These are phyloP conservation scores for Gaultheria prostrata DNA, from an alignment of 148 eudicot species.

Conservation along the genomic window DNA sequence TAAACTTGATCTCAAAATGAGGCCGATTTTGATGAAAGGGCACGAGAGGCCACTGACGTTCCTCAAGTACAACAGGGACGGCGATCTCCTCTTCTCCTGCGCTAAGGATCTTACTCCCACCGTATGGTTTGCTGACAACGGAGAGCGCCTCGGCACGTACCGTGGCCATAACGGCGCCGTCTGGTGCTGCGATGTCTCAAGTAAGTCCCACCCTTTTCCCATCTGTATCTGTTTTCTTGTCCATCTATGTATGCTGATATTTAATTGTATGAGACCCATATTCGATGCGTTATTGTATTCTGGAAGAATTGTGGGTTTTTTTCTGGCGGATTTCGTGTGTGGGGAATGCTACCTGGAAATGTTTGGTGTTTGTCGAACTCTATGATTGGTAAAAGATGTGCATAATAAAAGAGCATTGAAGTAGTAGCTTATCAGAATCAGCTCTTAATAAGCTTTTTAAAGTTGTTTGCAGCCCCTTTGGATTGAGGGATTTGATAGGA, in stretches of 20 bases:
- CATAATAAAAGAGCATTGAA: no score
- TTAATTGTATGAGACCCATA: neutral
- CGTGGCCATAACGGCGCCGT: conserved; percentile 97
- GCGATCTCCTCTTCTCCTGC: conserved; percentile 64
- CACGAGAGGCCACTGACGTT: conserved; percentile 95
- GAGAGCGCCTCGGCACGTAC: conserved; percentile 86
- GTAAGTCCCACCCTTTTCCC: conserved; percentile 24
- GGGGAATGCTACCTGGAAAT: neutral
- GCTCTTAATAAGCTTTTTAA: no score
- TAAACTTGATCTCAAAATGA: conserved; percentile 39
- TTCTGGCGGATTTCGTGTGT: neutral
- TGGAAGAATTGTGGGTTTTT: neutral
- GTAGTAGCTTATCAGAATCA: no score
- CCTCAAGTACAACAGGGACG: conserved; percentile 80
- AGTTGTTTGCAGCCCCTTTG: no score
- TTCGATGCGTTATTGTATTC: neutral
- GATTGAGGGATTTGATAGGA: no score
- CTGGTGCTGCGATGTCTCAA: conserved; percentile 84
- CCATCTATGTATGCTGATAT: neutral
- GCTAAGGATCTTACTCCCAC: conserved; percentile 70
- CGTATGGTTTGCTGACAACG: conserved; percentile 66
- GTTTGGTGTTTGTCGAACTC: neutral
- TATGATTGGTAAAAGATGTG: neutral
- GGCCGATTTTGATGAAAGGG: conserved; percentile 98
- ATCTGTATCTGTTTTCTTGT: neutral